Base-by-base conservation (phyloP, 2,329 filamentous ascomycete genomes). In the Cladophialophora carrionii region DNA sequence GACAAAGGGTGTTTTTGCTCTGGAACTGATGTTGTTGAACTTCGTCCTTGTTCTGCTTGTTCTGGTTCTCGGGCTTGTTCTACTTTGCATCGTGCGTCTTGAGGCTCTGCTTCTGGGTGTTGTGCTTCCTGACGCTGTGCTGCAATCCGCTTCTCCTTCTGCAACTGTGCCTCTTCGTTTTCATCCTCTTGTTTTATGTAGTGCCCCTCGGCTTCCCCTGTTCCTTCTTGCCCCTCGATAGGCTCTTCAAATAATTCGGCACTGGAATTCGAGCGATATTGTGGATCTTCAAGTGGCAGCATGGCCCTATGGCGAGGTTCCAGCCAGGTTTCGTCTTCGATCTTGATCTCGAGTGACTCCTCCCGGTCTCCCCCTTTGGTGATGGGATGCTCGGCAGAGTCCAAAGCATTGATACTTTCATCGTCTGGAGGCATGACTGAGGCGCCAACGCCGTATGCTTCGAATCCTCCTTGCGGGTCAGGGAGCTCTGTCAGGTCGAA, bases 381-480 rank as follows among this genome's bases (percentile, higher is more conserved):
- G 7, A 7, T 20, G 24, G 20, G 20, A 14, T 10, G 6, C 20
- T 9, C 22, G 9, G 22, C 6, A 26, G 22, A 29, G 9, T 17
- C 62, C 46, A 29, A 51, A 14, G 3, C 32, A 22, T 17, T 20
- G 8, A 10, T 31, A 24, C 32, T 24, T 17, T 56, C 43, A 32
- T 53, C 63, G 6, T 53, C n/a, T 1, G 61, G 29, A 61, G 26
- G 20, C 24, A 65, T 43, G 12, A n/a, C 57, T 24, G 64, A 52
- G 20, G 51, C 59, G 26, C 62, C 62, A 20, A 69, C 17, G 22
- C 57, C 29, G 51, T 34, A 32, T 26, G 56, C 63, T n/a, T 71
- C 71, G 69, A 72, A 73, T 9, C 71, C 71, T 41, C 68, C 72
- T 46, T 72, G 68, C 1, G 72, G 72, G 20, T 70, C 58, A n/a